These are phyloP conservation scores for Suillus lakei DNA, from an alignment of 768 basidiomycete species.

Conservation along the genomic window DNA sequence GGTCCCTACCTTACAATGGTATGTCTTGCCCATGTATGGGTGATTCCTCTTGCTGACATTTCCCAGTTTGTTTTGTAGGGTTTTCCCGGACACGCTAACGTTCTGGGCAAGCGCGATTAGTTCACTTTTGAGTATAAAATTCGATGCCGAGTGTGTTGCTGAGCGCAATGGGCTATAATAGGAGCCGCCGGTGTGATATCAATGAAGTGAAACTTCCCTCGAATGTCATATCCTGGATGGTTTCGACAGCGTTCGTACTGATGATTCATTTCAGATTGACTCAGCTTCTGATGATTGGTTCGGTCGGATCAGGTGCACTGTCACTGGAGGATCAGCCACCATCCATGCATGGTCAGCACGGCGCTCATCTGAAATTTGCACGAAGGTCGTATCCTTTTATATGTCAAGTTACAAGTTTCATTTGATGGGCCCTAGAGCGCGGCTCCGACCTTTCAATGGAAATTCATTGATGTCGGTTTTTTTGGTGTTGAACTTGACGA, in stretches of 20 bases:
- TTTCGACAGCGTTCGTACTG: not conserved
- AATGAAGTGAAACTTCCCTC: not conserved
- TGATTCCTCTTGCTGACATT: not conserved
- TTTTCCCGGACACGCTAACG: not conserved
- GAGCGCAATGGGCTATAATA: not conserved
- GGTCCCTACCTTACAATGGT: not conserved
- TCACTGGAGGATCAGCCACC: not conserved
- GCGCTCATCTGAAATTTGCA: no score
- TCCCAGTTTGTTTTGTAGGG: no score
- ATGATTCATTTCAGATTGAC: not conserved
- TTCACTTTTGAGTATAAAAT: not conserved
- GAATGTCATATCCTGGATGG: not conserved
- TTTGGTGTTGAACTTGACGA: not conserved
- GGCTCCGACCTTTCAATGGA: not conserved
- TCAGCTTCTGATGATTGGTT: constrained; percentile 3
- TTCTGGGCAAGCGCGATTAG: not conserved
- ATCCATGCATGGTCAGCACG: not conserved
- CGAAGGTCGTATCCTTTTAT: no score
- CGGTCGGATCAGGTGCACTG: constrained; percentile 1
- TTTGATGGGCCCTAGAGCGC: not conserved
- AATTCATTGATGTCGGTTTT: not conserved
- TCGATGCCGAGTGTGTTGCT: not conserved
- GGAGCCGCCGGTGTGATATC: not conserved
- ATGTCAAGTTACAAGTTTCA: not conserved
- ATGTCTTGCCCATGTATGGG: not conserved